Percentiles rank a stretch among this genome's conserved stretches.
phyloP scores from a whole-genome alignment of 1,284 basidiomycete genomes.

The Rhizoctonia solani region DNA sequence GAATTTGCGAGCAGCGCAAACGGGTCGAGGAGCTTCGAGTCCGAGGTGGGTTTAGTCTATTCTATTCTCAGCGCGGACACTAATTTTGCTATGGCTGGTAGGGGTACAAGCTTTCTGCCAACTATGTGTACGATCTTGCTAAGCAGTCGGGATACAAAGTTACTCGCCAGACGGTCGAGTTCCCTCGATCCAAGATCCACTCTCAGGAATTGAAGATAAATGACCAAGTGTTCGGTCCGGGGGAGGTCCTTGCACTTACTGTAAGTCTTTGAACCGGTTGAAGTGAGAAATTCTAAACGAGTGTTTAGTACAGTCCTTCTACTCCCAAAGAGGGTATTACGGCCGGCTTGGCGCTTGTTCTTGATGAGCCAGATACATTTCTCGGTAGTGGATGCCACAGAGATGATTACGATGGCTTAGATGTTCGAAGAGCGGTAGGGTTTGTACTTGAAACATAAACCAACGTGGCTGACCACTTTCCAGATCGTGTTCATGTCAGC shows the following conservation, averaged over 20 bases:
- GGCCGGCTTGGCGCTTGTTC: slow-evolving; percentile 4
- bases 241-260: slow-evolving; percentile 23
- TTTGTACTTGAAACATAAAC: not conserved
- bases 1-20: slow-evolving; percentile 22
- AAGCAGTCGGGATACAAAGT: slow-evolving; percentile 20
- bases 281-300: not conserved
- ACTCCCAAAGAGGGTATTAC: slow-evolving; percentile 4
- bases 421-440: slow-evolving; percentile 9
- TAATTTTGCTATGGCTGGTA: too few relatives aligned
- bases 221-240: slow-evolving; percentile 3
- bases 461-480: too few relatives aligned
- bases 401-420: slow-evolving; percentile 8
- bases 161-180: slow-evolving; percentile 1
- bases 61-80: not conserved
- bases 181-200: slow-evolving; percentile 11
- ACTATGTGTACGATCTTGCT: slow-evolving; percentile 20
- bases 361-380: not conserved
- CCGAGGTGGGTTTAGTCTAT: not conserved
- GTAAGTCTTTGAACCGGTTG: slow-evolving; percentile 9
- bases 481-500: slow-evolving; percentile 22
- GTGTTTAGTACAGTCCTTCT: slow-evolving; percentile 18
- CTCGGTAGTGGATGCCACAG: slow-evolving; percentile 6
- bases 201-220: slow-evolving; percentile 3
- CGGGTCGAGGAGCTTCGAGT: slow-evolving; percentile 22
- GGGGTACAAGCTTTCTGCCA: slow-evolving; percentile 19